A percentile compares a stretch with the other conserved stretches of the same genome.
phyloP scores from a whole-genome alignment of 306 rosid genomes.

The Abrus precatorius region DNA sequence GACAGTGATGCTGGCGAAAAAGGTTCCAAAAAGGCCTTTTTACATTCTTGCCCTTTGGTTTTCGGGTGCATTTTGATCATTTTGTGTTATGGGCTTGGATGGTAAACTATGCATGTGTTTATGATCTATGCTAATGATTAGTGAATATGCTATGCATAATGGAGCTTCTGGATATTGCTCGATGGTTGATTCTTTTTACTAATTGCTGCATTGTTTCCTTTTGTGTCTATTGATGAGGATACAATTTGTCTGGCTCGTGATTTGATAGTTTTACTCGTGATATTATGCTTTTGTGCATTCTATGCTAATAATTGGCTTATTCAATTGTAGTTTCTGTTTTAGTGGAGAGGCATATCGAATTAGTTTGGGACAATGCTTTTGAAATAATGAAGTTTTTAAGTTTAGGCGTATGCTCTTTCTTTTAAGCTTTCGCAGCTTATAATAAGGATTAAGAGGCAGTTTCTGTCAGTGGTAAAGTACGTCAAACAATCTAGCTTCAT shows the following conservation, averaged over 20 bases:
- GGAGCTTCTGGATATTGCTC: conserved; percentile 35
- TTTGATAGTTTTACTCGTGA: not conserved
- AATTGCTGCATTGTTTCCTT: conserved; percentile 16
- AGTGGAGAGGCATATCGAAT: not conserved
- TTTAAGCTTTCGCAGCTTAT: not conserved
- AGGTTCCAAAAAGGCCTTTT: conserved; percentile 50
- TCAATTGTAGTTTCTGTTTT: not conserved
- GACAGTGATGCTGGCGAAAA: conserved; percentile 97
- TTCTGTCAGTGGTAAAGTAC: not conserved
- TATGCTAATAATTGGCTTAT: not conserved
- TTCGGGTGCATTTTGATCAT: conserved; percentile 42
- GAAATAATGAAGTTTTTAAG: not conserved
- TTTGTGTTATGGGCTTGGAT: conserved; percentile 26
- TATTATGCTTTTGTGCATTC: conserved; percentile 18
- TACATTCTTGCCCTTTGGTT: conserved; percentile 30
- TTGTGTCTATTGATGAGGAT: conserved; percentile 2
- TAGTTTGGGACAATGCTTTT: conserved; percentile 26
- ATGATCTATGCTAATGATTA: not conserved
- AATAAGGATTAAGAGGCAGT: not conserved
- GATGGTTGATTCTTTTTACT: not conserved
- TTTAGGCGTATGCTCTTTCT: not conserved
- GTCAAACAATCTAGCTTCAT: not conserved
- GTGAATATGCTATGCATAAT: conserved; percentile 29
- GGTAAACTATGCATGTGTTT: not conserved
- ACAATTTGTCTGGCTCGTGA: not conserved